phyloP scores from a whole-genome alignment of 352 stramenopile species.

The Achlya hypogyna region DNA sequence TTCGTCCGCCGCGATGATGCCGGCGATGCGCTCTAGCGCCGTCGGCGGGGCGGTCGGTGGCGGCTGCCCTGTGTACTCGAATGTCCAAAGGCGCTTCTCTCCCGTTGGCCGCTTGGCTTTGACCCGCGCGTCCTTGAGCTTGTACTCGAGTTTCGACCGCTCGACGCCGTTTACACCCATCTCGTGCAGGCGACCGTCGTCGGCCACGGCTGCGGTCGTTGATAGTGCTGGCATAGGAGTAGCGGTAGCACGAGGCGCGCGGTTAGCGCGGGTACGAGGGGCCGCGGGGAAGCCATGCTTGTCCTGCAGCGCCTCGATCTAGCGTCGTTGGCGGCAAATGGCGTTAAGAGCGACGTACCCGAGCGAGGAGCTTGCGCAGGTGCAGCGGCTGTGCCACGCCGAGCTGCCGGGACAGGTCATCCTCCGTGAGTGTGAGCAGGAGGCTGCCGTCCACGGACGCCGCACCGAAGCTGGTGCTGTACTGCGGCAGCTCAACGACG shows the following conservation, averaged over 20 bases:
- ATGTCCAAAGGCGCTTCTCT: not conserved
- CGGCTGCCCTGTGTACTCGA: conserved; percentile 10
- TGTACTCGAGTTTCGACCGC: conserved; percentile 13
- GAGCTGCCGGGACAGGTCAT: conserved; percentile 32
- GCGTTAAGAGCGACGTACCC: conserved; percentile 27
- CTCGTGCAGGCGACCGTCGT: not conserved
- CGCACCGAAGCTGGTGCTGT: conserved; percentile 26
- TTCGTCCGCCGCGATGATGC: not conserved
- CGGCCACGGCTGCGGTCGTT: not conserved
- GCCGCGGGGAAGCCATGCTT: conserved; percentile 8
- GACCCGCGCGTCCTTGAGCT: not conserved
- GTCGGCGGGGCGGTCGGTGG: not conserved
- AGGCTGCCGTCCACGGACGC: conserved; percentile 40
- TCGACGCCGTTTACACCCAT: conserved; percentile 10
- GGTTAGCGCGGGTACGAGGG: too few species aligned
- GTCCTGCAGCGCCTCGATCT: conserved; percentile 12
- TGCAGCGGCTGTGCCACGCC: conserved; percentile 30
- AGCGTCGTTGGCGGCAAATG: not conserved
- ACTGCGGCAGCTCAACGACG: conserved; percentile 41
- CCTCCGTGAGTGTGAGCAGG: conserved; percentile 31
- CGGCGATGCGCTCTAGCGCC: not conserved
- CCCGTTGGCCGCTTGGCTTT: not conserved
- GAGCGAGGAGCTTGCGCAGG: conserved; percentile 36
- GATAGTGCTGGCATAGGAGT: not conserved
- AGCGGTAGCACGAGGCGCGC: too few species aligned